Evolutionary conservation across 495 filamentous ascomycete genomes (phyloP), one percentile per base, ranked within the genome.

Genomic region (Xylaria flabelliformis): DNA sequence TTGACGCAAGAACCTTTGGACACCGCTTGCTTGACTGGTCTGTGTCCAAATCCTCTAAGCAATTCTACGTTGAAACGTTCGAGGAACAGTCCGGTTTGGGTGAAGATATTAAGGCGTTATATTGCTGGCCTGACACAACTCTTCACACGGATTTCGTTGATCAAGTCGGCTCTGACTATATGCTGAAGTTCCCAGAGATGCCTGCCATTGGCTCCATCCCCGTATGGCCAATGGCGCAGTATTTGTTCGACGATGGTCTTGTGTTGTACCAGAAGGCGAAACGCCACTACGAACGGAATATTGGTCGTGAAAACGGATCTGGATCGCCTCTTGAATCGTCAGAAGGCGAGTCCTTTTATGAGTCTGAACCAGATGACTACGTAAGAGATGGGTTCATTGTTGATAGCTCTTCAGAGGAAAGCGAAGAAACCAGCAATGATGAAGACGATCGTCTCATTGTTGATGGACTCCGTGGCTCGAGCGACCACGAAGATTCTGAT

Each of bases 121-220:
- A 74, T 50, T 81, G 79, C 66, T 85, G 83, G 82, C 80, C 78
- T 2, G 77, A 84, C 62, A 4, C 78, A 8, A 62, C 69, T 1
- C 73, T 72, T 0, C 56, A 72, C 24, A 48, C 4, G 32, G 29
- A 72, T 5, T 75, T 74, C 44, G 41, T 67, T 12, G 34, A 75
- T n/a, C 3, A 15, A 8, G 12, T 66, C 62, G 26, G 50, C 29
- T 34, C 8, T 13, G 62, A 64, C 9, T 21, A 62, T 13, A 10
- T 48, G 61, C n/a, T 39, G 1, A 8, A 65, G 0, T 64, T 51
- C n/a, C 58, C 44, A 39, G 3, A 9, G 1, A 10, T 65, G 42
- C 63, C 41, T 26, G 21, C 7, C 24, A 41, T 24, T 32, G 39
- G 9, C 68, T 26, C 29, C 17, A 41, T 26, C 17, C 71, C 26